phyloP scores from a whole-genome alignment of 768 basidiomycete species.

The Phanerochaete carnosa region DNA sequence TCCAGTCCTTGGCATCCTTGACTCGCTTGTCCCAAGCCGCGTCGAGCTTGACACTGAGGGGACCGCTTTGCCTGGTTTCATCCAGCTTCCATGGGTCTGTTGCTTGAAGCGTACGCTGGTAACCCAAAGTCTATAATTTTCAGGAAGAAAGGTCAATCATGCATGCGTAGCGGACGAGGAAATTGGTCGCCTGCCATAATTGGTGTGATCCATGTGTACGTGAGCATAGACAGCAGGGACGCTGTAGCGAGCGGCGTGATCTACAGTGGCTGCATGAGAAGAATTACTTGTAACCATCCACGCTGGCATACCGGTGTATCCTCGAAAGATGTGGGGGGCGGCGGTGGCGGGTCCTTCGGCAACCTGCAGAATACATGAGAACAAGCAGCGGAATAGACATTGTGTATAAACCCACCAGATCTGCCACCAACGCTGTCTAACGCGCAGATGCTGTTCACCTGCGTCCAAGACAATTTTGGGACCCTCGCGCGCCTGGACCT shows the following conservation, averaged over 20 bases:
- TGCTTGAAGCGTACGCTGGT: conserved; percentile 69
- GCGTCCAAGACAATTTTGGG: conserved; percentile 24
- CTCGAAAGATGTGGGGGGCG: conserved; percentile 50
- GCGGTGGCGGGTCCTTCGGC: conserved; percentile 55
- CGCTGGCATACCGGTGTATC: conserved; percentile 42
- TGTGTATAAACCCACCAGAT: conserved; percentile 38
- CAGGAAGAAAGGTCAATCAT: neutral
- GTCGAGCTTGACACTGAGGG: conserved; percentile 52
- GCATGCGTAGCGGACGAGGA: neutral
- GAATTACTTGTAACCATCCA: neutral
- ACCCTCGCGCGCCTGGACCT: neutral
- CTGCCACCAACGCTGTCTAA: conserved; percentile 51
- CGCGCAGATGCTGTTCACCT: conserved; percentile 31
- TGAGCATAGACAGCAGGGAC: conserved; percentile 55
- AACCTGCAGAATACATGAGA: conserved; percentile 36
- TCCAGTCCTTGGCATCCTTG: conserved; percentile 51
- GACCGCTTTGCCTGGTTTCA: conserved; percentile 42
- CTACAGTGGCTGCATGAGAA: conserved; percentile 18
- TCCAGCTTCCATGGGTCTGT: conserved; percentile 74
- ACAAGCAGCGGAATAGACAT: neutral
- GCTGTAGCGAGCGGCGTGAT: conserved; percentile 58
- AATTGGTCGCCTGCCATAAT: conserved; percentile 39
- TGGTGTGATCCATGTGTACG: conserved; percentile 64
- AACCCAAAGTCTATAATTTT: conserved; percentile 52
- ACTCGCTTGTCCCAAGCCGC: conserved; percentile 50